Base-by-base conservation (phyloP, 169 alveolate genomes). In the Condylostoma magnum region DNA sequence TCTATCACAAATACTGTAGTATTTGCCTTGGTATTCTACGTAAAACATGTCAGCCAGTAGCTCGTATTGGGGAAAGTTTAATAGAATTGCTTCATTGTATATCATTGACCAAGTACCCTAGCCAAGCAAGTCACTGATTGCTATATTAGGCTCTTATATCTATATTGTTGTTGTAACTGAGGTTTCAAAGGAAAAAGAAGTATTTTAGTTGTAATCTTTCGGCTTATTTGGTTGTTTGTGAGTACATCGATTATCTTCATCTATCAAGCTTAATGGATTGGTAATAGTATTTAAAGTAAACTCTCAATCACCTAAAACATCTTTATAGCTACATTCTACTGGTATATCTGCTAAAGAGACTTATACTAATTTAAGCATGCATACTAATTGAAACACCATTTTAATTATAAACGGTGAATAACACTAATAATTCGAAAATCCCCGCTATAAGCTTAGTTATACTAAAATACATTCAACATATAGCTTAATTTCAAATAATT, bases 31-130 rank as follows among this genome's bases (percentile, higher is more conserved):
- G 0, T 57, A 47, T 1, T 25, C 33, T 50, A 56, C 54, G 60
- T 80, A 80, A 28, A 68, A 65, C 38, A 48, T 68, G 51, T 57
- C 66, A 18, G 71, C 54, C 46, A 48, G 43, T n/a, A 80, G 69
- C 2, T 50, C 66, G 8, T 47, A 18, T 38, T 75, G 69, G 33
- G 36, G 50, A 37, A 69, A 69, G 33, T 69, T 33, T 22, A 71
- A 50, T 20, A 80, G 44, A 47, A 80, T 60, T 22, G 79, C 77
- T 75, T 80, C 84, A 37, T 80, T 77, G 47, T 74, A 75, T 25
- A 80, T 69, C 33, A 58, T 33, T 3, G 87, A 75, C 80, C 80
- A 80, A 15, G 66, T 69, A 6, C 87, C 87, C 3, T 48, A 57
- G 20, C 75, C 68, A 37, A 56, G 37, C 18, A n/a, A 28, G 15